Base-by-base conservation (phyloP, 345 rosid genomes). In the Schrenkiella parvula region DNA sequence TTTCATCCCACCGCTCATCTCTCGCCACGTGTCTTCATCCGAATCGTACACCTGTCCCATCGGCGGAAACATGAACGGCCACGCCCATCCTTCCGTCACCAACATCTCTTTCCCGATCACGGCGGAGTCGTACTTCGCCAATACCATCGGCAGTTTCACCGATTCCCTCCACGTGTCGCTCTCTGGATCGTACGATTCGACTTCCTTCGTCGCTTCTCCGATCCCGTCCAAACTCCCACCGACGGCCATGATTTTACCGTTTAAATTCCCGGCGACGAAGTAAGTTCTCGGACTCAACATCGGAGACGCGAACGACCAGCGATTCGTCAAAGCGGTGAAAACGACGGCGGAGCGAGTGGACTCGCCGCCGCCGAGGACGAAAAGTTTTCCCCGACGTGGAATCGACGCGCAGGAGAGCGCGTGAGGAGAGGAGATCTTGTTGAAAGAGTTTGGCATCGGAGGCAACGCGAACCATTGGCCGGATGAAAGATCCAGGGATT, bases 21-120 rank as follows among this genome's bases (percentile, higher is more conserved):
- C 77, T 22, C 66, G 72, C 96, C 96, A 90, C 82, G 80, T 79
- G 86, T 86, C 81, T 0, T 1, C 34, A 0, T 68, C 76, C 0
- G 72, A 54, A 7, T 84, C 86, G 72, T 88, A 90, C 41, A 84
- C 84, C 23, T 70, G 77, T 12, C 85, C 96, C 12, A 83, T 79
- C 4, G 93, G 96, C 3, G 88, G 72, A 28, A 81, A 82, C 68
- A 67, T 58, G 56, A 90, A 90, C 3, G 96, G 96, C 96, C 96
- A 90, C 31, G 84, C 82, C 93, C 96, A 90, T 4, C 96, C 96
- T 42, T 90, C 93, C 4, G 93, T 86, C 32, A 88, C 85, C 19
- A 79, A 81, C 82, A 88, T 61, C 75, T 60, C 76, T 18, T 53
- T 52, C 17, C 84, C 84, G 2, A 86, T 15, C 77, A 86, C 88